A percentile compares a stretch with the other conserved stretches of the same genome.
phyloP scores from a whole-genome alignment of 2,329 filamentous ascomycete genomes.

The Hypoxylon sp. region DNA sequence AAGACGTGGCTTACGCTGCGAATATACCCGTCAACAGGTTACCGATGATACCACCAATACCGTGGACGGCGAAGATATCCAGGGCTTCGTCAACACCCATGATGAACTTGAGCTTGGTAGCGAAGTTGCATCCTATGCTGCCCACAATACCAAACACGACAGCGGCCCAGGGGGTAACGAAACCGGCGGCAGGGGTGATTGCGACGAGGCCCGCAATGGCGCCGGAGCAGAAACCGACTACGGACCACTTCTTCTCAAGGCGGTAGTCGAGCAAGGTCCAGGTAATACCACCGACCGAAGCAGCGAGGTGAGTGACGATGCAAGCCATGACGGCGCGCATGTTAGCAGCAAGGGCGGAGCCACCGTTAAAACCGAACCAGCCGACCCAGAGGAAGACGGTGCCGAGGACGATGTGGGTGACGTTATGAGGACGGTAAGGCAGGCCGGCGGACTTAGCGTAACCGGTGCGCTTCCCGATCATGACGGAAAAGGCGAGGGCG shows the following conservation, averaged over 20 bases:
- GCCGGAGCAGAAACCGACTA: conserved; percentile 93
- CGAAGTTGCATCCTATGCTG: conserved; percentile 83
- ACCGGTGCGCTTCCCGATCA: conserved; percentile 78
- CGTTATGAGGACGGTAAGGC: conserved; percentile 80
- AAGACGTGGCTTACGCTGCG: conserved; percentile 70
- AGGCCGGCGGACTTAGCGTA: conserved; percentile 73
- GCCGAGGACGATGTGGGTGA: conserved; percentile 80
- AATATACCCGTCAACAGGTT: conserved; percentile 85
- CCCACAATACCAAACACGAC: conserved; percentile 72
- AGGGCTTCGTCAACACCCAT: conserved; percentile 88
- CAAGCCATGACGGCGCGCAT: conserved; percentile 91
- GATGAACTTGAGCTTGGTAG: conserved; percentile 83
- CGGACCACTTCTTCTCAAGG: conserved; percentile 93
- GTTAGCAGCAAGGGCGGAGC: conserved; percentile 84
- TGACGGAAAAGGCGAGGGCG: conserved; percentile 80
- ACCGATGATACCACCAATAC: conserved; percentile 84
- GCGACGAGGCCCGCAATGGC: conserved; percentile 89
- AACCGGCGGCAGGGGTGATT: conserved; percentile 87
- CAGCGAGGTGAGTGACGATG: conserved; percentile 89
- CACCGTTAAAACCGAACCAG: conserved; percentile 97
- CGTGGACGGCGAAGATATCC: conserved; percentile 93
- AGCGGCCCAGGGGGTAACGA: conserved; percentile 76
- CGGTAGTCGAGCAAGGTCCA: conserved; percentile 92
- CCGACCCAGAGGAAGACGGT: conserved; percentile 90
- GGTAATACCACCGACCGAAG: conserved; percentile 83